Conservation (phyloP, 2,329 filamentous ascomycete species). For the Pyricularia grisea region DNA sequence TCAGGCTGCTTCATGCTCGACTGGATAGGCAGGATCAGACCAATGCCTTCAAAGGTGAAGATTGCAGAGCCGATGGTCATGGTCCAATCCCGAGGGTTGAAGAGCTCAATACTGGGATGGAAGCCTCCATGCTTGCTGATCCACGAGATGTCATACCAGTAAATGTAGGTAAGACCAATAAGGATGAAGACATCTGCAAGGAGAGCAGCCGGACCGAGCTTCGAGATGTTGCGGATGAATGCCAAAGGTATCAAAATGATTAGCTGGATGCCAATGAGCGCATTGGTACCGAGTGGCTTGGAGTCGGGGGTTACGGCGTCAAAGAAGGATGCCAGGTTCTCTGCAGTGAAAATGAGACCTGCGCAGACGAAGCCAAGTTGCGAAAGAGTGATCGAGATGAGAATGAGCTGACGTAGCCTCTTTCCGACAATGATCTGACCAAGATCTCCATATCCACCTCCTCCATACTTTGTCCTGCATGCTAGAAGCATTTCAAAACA, state of each 20-base stretch:
- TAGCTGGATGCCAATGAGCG: slow-evolving; percentile 90
- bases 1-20: slow-evolving; percentile 88
- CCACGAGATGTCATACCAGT: slow-evolving; percentile 80
- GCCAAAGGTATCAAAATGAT: slow-evolving; percentile 91
- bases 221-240: slow-evolving; percentile 90
- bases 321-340: slow-evolving; percentile 92
- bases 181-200: slow-evolving; percentile 93
- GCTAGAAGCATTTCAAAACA: slow-evolving; percentile 92
- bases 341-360: slow-evolving; percentile 93
- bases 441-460: slow-evolving; percentile 96
- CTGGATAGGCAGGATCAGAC: slow-evolving; percentile 95
- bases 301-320: slow-evolving; percentile 83
- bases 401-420: slow-evolving; percentile 80
- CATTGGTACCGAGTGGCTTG: slow-evolving; percentile 76
- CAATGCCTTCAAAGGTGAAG: slow-evolving; percentile 97
- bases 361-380: slow-evolving; percentile 92
- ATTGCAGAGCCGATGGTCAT: slow-evolving; percentile 98
- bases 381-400: slow-evolving; percentile 86
- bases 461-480: slow-evolving; percentile 70
- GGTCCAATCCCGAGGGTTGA: slow-evolving; percentile 90
- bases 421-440: slow-evolving; percentile 85
- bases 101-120: slow-evolving; percentile 73
- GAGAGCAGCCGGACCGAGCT: slow-evolving; percentile 89
- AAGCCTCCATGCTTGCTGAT: slow-evolving; percentile 70
- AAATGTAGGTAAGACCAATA: slow-evolving; percentile 83